Evolutionary conservation across 805 yeast species (phyloP).

Genomic region (Starmerella geochares): DNA sequence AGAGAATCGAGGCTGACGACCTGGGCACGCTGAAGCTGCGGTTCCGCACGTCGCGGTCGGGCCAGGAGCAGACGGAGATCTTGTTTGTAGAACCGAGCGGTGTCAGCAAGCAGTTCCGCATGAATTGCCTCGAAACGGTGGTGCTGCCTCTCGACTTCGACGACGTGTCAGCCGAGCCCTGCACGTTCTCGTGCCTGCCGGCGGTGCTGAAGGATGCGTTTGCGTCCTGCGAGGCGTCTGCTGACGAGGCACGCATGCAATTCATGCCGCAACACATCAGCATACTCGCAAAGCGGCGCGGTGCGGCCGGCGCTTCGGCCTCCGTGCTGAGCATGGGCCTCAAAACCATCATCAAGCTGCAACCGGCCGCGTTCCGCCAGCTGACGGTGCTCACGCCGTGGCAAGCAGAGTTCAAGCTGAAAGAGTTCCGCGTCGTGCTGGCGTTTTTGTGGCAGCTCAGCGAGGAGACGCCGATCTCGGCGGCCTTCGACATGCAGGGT

Average conservation of each 20-base stretch:
- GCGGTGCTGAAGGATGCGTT: slow-evolving; percentile 17
- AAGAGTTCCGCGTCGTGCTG: slow-evolving; percentile 22
- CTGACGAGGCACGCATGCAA: slow-evolving; percentile 22
- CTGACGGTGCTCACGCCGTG: slow-evolving; percentile 20
- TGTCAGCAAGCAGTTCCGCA: slow-evolving; percentile 11
- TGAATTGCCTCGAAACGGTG: slow-evolving; percentile 14
- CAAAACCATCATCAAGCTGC: slow-evolving; percentile 20
- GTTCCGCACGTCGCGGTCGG: slow-evolving; percentile 9
- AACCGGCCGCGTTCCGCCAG: slow-evolving; percentile 18
- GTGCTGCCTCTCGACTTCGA: slow-evolving; percentile 9
- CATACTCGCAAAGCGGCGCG: slow-evolving; percentile 16
- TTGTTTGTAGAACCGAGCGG: slow-evolving; percentile 5
- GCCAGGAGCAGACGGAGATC: slow-evolving; percentile 18
- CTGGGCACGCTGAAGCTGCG: slow-evolving; percentile 8
- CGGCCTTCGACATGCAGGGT: slow-evolving; percentile 10
- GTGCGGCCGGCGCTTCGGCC: neutral
- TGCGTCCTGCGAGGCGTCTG: slow-evolving; percentile 20
- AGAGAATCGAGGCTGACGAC: slow-evolving; percentile 10
- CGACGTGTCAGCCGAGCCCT: neutral
- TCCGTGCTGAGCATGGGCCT: slow-evolving; percentile 14
- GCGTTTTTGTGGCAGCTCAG: slow-evolving; percentile 15
- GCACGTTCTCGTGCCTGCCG: slow-evolving; percentile 19
- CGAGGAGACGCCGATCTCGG: slow-evolving; percentile 12
- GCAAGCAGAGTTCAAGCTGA: slow-evolving; percentile 20
- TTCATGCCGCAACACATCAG: slow-evolving; percentile 15